Percentiles rank a stretch among this genome's conserved stretches.
Conservation (phyloP, 305 asterid species). For the Fraxinus xanthoxyloides region DNA sequence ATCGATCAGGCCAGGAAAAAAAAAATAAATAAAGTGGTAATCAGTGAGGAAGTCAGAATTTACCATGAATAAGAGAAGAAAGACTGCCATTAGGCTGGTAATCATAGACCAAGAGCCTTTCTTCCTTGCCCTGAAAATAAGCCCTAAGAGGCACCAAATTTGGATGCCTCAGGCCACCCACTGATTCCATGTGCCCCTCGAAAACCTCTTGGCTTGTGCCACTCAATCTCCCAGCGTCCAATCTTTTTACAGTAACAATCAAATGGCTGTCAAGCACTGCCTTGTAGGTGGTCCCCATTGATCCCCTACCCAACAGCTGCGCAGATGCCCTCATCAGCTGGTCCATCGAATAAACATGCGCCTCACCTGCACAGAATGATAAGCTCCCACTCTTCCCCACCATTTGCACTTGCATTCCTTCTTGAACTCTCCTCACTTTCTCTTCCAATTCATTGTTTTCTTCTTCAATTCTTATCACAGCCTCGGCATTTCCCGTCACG, state of each 20-base stretch:
- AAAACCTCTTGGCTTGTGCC: constrained; percentile 52
- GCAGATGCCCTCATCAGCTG: constrained; percentile 91
- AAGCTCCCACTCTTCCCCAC: constrained; percentile 73
- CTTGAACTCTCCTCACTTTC: constrained; percentile 61
- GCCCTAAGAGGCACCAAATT: constrained; percentile 83
- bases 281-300: constrained; percentile 81
- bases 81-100: constrained; percentile 88
- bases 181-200: constrained; percentile 73
- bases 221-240: constrained; percentile 61
- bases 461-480: constrained; percentile 65
- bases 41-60: constrained; percentile 3
- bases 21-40: too few species aligned
- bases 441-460: constrained; percentile 69
- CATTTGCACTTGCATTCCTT: constrained; percentile 41
- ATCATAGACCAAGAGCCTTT: constrained; percentile 76
- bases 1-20: not conserved
- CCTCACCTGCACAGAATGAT: constrained; percentile 80
- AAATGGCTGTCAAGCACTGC: constrained; percentile 77
- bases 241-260: constrained; percentile 84
- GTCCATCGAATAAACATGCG: constrained; percentile 71
- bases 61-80: constrained; percentile 80
- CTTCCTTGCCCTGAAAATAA: constrained; percentile 81
- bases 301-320: constrained; percentile 84
- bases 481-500: constrained; percentile 55
- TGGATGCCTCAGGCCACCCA: constrained; percentile 79